These are phyloP conservation scores for Inga leiocalycina DNA, from an alignment of 306 rosid species.

Conservation along the genomic window DNA sequence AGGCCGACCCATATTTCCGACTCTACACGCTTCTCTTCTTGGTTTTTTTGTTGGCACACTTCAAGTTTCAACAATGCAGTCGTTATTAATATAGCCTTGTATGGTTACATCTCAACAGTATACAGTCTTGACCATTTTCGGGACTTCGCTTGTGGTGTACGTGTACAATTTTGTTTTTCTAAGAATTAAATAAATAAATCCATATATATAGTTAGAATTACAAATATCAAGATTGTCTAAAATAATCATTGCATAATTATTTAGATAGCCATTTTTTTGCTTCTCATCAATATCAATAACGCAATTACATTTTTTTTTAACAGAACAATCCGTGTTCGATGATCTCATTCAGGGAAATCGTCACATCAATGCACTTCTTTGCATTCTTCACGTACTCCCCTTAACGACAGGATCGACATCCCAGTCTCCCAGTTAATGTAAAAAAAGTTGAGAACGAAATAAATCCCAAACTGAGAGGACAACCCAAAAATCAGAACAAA, in stretches of 20 bases:
- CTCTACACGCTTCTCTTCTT: neutral
- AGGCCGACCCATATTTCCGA: no score
- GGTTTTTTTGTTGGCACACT: neutral
- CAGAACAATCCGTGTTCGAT: neutral
- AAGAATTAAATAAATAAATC: neutral
- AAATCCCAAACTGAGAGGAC: neutral
- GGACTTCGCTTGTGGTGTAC: neutral
- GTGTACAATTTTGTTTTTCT: neutral
- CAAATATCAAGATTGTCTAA: neutral
- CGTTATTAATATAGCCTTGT: neutral
- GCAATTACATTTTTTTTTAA: neutral
- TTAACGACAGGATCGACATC: neutral
- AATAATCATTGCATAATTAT: neutral
- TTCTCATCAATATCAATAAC: constrained; percentile 10
- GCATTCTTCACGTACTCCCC: neutral
- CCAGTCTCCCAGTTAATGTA: neutral
- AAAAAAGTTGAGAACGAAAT: neutral
- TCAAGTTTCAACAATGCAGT: neutral
- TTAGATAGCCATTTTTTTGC: constrained; percentile 33
- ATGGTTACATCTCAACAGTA: neutral
- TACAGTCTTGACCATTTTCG: neutral
- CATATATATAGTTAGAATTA: neutral
- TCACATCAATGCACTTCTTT: neutral
- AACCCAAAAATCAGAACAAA: neutral
- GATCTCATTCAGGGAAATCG: neutral